Conservation (phyloP, 192 early-diverging fungal genomes). For the Chytriomyces hyalinus region DNA sequence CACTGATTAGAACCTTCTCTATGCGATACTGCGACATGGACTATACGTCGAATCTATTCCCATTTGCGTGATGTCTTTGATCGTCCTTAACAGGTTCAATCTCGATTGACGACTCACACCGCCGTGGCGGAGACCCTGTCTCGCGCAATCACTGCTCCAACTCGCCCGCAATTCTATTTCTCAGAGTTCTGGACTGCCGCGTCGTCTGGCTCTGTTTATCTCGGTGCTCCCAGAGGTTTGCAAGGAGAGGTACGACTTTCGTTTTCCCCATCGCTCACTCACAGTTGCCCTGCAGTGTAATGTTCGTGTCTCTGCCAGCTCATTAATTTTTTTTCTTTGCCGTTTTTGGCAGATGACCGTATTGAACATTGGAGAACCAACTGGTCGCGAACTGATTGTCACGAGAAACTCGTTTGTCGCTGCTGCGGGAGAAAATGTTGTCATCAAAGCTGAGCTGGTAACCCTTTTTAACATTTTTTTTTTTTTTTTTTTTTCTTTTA, state of each 20-base stretch:
- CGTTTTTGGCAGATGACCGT: neutral
- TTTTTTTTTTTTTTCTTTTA: neutral
- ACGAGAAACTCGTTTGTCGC: constrained; percentile 12
- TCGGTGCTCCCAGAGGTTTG: constrained; percentile 56
- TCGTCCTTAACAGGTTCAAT: constrained; percentile 12
- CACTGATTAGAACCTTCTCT: no score
- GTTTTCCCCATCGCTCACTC: neutral
- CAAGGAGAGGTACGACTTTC: neutral
- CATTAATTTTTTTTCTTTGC: neutral
- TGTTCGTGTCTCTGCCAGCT: neutral
- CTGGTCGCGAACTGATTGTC: constrained; percentile 11
- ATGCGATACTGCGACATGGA: no score
- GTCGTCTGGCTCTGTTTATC: constrained; percentile 65
- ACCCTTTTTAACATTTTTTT: no score
- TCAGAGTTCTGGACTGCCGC: constrained; percentile 61
- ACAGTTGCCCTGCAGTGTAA: neutral
- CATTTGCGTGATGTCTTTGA: neutral
- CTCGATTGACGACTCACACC: constrained; percentile 18
- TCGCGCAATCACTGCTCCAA: neutral
- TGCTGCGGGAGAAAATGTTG: constrained; percentile 20
- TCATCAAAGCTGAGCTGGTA: constrained; percentile 17
- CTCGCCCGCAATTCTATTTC: constrained; percentile 12
- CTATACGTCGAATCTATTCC: no score
- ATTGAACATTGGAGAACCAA: constrained; percentile 3
- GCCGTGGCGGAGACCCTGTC: neutral